A percentile compares a stretch with the other conserved stretches of the same genome.
phyloP scores from a whole-genome alignment of 441 rosid species.

The Erysimum pusillum region DNA sequence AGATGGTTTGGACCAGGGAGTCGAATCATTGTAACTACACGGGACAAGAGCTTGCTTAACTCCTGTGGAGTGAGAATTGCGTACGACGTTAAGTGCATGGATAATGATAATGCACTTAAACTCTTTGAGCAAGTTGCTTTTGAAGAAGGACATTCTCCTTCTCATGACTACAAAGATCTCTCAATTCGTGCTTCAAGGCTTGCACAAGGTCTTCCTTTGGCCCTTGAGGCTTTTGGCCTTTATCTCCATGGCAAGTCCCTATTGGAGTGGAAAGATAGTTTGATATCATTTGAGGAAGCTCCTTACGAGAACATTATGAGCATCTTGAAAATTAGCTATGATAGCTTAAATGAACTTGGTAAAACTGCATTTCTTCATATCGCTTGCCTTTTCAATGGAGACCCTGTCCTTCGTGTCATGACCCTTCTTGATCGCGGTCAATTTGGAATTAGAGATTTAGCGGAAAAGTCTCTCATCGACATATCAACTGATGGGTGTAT shows the following conservation, averaged over 20 bases:
- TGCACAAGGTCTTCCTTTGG: slow-evolving; percentile 47
- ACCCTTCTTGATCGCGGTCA: neutral
- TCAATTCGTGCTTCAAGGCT: neutral
- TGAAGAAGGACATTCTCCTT: neutral
- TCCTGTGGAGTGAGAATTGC: slow-evolving; percentile 3
- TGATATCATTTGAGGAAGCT: neutral
- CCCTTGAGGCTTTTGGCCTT: slow-evolving; percentile 35
- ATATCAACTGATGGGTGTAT: neutral
- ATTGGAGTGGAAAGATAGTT: slow-evolving; percentile 24
- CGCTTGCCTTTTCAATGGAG: slow-evolving; percentile 47
- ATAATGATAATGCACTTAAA: slow-evolving; percentile 22
- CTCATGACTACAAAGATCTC: neutral
- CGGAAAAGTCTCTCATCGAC: slow-evolving; percentile 35
- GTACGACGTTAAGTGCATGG: slow-evolving; percentile 22
- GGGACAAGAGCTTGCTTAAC: slow-evolving; percentile 43
- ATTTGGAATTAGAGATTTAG: neutral
- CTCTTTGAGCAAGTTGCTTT: slow-evolving; percentile 43
- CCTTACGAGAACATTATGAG: neutral
- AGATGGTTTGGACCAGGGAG: slow-evolving; percentile 53
- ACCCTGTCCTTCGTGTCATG: neutral
- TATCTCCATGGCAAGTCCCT: slow-evolving; percentile 9
- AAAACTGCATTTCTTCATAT: slow-evolving; percentile 40
- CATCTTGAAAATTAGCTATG: slow-evolving; percentile 38
- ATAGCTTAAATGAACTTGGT: slow-evolving; percentile 30
- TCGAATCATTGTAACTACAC: slow-evolving; percentile 51